Evolutionary conservation across 176 grass and related monocot genomes (phyloP), one percentile per base, ranked within the genome.

Genomic region (Cenchrus purpureus): DNA sequence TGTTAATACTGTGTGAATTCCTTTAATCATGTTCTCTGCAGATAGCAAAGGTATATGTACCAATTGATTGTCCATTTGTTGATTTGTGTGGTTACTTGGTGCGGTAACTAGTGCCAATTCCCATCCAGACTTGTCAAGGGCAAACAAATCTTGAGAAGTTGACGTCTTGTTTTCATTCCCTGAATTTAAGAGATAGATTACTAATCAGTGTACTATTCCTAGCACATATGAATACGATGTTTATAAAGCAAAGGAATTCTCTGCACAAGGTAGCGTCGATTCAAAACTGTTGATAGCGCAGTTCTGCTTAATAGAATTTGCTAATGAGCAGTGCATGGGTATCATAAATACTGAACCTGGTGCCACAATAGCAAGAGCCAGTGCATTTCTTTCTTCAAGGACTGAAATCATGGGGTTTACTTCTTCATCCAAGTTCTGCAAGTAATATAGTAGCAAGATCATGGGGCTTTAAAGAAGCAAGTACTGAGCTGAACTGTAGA

Each of bases 381-480:
- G 84, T 78, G 91, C 91, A 87, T 96, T 99, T 63, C 81, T 91
- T 83, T 89, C 80, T 78, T 99, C 93, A 80, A 99, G 90, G 25
- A 96, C 45, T 53, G 84, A 88, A 66, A 87, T 94, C 78, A 88
- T 76, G 61, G 97, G 97, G 74, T 96, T 94, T 65, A 94, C 79
- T 92, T 95, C 87, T 89, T 96, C 91, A 62, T 99, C 88, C 79
- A 99, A 90, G 62, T 92, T 91, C 93, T 99, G 79, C 68, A 83
- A 58, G 60, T 67, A 32, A 71, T 12, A 37, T 29, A 69, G 49
- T 79, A 84, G 68, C 50, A 78, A 64, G 49, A 45, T 5, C 49
- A 51, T 80, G 29, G 65, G 71, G 40, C 45, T 84, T 69, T 19
- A 17, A 42, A 42, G 12, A 79, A 87, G 45, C 10, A 62, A 43